phyloP scores from a whole-genome alignment of 2,329 filamentous ascomycete genomes.

The Epichloe gansuensis region DNA sequence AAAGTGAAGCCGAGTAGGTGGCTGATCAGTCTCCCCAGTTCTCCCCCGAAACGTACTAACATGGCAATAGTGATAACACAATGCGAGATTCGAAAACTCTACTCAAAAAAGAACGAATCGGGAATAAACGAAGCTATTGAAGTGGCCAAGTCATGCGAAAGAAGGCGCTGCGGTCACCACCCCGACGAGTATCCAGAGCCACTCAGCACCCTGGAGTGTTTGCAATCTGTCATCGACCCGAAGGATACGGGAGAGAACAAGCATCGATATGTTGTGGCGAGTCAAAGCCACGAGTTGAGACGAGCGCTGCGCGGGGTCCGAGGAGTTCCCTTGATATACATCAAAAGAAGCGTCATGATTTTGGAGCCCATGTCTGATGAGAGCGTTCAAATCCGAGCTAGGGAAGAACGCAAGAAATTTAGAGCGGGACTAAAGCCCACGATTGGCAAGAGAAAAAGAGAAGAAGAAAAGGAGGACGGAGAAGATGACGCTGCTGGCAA shows the following conservation, averaged over 20 bases:
- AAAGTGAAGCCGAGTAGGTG: constrained; percentile 66
- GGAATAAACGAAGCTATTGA: constrained; percentile 50
- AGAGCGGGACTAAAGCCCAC: constrained; percentile 49
- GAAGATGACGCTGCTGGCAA: constrained; percentile 19
- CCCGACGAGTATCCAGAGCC: constrained; percentile 59
- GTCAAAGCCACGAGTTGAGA: constrained; percentile 54
- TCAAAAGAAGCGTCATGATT: constrained; percentile 63
- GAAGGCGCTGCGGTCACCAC: constrained; percentile 67
- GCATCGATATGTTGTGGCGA: constrained; percentile 66
- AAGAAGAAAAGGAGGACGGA: constrained; percentile 25
- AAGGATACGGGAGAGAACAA: constrained; percentile 61
- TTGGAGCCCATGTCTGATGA: constrained; percentile 59
- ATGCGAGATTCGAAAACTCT: constrained; percentile 69
- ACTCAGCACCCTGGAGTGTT: constrained; percentile 55
- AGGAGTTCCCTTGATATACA: constrained; percentile 67
- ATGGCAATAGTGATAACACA: constrained; percentile 55
- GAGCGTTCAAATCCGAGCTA: constrained; percentile 48
- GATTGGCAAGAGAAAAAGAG: constrained; percentile 38
- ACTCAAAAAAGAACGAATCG: constrained; percentile 45
- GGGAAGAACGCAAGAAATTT: constrained; percentile 64
- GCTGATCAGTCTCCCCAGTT: not conserved
- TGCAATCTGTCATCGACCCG: constrained; percentile 64
- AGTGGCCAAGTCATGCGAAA: constrained; percentile 61
- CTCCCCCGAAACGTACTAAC: constrained; percentile 11
- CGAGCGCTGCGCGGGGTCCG: constrained; percentile 50